Evolutionary conservation across 2,329 filamentous ascomycete genomes (phyloP), one percentile per base, ranked within the genome.

Genomic region (Trichocomaceae sp.): DNA sequence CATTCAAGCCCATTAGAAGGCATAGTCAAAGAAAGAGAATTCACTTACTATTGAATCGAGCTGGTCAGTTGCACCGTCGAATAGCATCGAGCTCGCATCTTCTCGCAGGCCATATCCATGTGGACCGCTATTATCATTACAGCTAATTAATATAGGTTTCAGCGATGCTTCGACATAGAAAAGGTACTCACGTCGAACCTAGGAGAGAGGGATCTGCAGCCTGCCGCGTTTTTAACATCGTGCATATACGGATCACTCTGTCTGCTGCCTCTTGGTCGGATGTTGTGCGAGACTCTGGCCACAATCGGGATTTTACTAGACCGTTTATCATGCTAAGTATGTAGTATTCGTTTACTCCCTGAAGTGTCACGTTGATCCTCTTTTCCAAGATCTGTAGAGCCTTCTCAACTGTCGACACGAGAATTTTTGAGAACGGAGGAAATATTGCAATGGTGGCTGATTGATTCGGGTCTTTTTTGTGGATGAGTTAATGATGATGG

Each of bases 251-350:
- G 33, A 50, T 35, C 35, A 50, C 47, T 50, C 47, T 50, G 8
- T 50, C 47, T 15, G 47, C 47, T 50, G 47, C 47, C 33, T 50
- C 47, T 29, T 50, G 47, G 15, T 50, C 47, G n/a, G 47, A 50
- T 41, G 26, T 41, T 50, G 17, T 15, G 35, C 20, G 10, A 26
- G 35, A 50, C 3, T 50, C 47, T 29, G 31, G 47, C 47, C 47
- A 50, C 19, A 50, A 22, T 17, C 35, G 47, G 41, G 35, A 50
- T 5, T 50, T 50, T 39, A 50, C 10, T 50, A 50, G 20, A 41
- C 47, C 47, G 13, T 41, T 39, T 17, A 50, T 50, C 47, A 50
- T 50, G 47, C 47, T 50, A 35, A 50, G 47, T 42, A 50, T 50
- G 20, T 50, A 50, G 35, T 41, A 50, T 35, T 50, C 47, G 20